Base-by-base conservation (phyloP, 2,329 filamentous ascomycete species). In the Aspergillus quadricinctus region DNA sequence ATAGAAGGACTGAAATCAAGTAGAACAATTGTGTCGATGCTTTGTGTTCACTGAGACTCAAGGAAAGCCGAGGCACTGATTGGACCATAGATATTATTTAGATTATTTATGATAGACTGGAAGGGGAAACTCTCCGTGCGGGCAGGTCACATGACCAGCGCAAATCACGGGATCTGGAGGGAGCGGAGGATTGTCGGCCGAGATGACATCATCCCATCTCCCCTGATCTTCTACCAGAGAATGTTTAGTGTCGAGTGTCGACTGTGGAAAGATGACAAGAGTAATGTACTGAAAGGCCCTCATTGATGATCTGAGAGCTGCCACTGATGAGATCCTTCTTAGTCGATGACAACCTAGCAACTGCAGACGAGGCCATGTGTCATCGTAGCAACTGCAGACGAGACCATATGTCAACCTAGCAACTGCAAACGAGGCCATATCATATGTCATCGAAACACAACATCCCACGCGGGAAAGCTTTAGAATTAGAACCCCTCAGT, bases 161-260 rank as follows among this genome's bases (percentile, higher is more conserved):
- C 25, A 6, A 6, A 27, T n/a, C n/a, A n/a, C 25, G 25, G 25
- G 25, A 27, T 27, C 25, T 4, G 25, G 25, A 23, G 23, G 23
- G 25, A 27, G 25, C 50, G 50, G 50, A 53, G 52, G 52, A 53
- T 49, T 53, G 52, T 53, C 41, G 48, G 52, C 52, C 53, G 43
- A 1, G 10, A 9, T 55, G 53, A 55, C 48, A 51, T 55, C 53
- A 55, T 46, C 35, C 10, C 41, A 0, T 3, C 11, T 9, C 19
- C 11, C 6, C n/a, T 17, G n/a, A 52, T 17, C 10, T 29, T 19
- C 50, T 6, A 29, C 17, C 10, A 28, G 14, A 19, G 37, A 29
- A 21, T 28, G 7, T 10, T 31, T 45, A 5, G 2, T 46, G 19
- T 46, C 40, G 25, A 14, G n/a, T n/a, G n/a, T n/a, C n/a, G n/a